Percentiles rank a stretch among this genome's conserved stretches.
Evolutionary conservation across 164 flowering plant species (phyloP).

Genomic region (Umbilicus rupestris): DNA sequence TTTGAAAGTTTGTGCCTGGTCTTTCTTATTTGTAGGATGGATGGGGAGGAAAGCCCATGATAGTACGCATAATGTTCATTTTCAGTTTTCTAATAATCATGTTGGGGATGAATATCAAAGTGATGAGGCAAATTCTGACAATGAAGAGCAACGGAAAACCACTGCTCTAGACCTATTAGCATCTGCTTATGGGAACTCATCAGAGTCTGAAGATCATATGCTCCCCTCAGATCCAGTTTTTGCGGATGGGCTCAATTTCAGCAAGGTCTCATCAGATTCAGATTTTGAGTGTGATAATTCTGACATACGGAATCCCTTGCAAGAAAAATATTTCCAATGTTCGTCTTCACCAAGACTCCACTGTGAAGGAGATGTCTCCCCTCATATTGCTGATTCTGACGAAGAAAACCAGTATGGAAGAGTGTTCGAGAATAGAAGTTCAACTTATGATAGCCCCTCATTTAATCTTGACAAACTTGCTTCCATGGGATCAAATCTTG

Average conservation of each 20-base stretch:
- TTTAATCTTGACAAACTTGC: conserved; percentile 14
- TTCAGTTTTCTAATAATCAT: not conserved
- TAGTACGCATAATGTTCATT: conserved; percentile 38
- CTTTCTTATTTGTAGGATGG: conserved; percentile 23
- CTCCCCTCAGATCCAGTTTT: conserved; percentile 18
- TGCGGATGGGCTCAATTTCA: conserved; percentile 18
- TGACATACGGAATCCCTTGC: conserved; percentile 11
- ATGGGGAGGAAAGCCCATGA: conserved; percentile 19
- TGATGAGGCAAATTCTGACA: conserved; percentile 19
- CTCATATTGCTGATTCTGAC: conserved; percentile 14
- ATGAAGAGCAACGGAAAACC: conserved; percentile 20
- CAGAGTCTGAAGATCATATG: conserved; percentile 81
- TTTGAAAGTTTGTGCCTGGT: not conserved
- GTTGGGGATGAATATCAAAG: conserved; percentile 20
- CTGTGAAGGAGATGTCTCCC: conserved; percentile 18
- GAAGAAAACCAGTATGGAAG: conserved; percentile 14
- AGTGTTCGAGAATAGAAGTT: not conserved
- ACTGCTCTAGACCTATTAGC: conserved; percentile 81
- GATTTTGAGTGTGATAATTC: conserved; percentile 14
- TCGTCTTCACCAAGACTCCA: conserved; percentile 13
- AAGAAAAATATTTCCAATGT: conserved; percentile 14
- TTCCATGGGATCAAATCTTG: conserved; percentile 18
- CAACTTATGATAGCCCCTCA: not conserved
- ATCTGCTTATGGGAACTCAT: conserved; percentile 62
- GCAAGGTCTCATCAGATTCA: conserved; percentile 19